phyloP scores from a whole-genome alignment of 2,329 filamentous ascomycete species.

The Calonectria henricotiae region DNA sequence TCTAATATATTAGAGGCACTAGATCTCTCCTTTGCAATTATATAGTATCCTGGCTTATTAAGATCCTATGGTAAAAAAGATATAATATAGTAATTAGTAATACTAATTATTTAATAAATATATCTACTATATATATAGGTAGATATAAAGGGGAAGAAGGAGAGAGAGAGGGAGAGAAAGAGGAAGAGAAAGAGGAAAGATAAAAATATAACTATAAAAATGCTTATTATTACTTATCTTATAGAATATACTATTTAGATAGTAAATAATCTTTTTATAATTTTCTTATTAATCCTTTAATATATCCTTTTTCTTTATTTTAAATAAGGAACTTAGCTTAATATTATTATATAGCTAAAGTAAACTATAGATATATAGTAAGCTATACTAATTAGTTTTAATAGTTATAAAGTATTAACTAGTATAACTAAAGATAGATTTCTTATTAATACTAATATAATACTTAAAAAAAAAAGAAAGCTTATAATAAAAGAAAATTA shows the following conservation, averaged over 20 bases:
- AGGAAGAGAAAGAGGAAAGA: too few relatives aligned
- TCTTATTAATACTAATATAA: too few relatives aligned
- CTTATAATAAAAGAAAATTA: conserved; percentile 6
- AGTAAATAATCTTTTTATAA: conserved; percentile 4
- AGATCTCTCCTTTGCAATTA: not conserved
- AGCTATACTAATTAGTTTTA: not conserved
- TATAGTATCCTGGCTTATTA: not conserved
- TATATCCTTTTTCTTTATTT: not conserved
- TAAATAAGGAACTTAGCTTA: not conserved
- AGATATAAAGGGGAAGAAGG: not conserved
- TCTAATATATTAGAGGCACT: not conserved
- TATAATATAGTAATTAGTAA: too few relatives aligned
- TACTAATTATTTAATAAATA: too few relatives aligned
- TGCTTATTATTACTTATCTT: conserved; percentile 7
- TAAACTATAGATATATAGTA: conserved; percentile 14
- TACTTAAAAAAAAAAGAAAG: too few relatives aligned
- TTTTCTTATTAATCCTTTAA: not conserved
- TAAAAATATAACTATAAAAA: not conserved
- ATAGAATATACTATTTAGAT: conserved; percentile 25
- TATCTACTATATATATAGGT: not conserved
- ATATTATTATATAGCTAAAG: conserved; percentile 24
- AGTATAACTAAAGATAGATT: too few relatives aligned
- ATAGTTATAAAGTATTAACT: too few relatives aligned
- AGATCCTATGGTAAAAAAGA: too few relatives aligned
- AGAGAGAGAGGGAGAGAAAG: too few relatives aligned